Evolutionary conservation across 305 asterid species (phyloP).

Genomic region (Plantago coronopus): DNA sequence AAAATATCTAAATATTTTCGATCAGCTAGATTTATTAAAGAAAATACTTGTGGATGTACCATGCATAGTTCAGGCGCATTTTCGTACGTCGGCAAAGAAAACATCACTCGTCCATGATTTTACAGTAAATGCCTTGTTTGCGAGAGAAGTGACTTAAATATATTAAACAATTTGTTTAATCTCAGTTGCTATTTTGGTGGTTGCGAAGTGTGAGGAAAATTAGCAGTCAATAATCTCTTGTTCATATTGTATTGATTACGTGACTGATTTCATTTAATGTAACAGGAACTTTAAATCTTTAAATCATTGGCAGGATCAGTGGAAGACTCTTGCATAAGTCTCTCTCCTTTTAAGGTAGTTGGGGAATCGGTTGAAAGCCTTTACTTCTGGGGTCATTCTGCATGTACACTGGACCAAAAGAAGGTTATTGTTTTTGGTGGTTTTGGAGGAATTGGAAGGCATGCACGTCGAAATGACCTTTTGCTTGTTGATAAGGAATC

Average conservation of each 20-base stretch:
- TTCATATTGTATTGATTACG: constrained; percentile 49
- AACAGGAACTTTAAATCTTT: constrained; percentile 78
- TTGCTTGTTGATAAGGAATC: constrained; percentile 49
- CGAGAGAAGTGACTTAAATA: background rate
- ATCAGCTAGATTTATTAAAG: background rate
- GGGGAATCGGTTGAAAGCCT: constrained; percentile 88
- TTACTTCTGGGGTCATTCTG: constrained; percentile 91
- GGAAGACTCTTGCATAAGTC: constrained; percentile 33
- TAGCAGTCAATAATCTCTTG: constrained; percentile 26
- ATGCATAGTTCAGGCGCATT: background rate
- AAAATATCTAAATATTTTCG: too few species aligned
- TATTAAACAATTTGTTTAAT: background rate
- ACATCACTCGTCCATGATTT: background rate
- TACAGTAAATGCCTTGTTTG: background rate
- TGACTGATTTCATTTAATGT: constrained; percentile 65
- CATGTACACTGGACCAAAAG: constrained; percentile 50
- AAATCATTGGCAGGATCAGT: constrained; percentile 77
- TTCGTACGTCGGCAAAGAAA: background rate
- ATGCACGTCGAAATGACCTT: constrained; percentile 75
- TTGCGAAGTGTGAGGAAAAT: constrained; percentile 18
- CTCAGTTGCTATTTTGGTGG: constrained; percentile 20
- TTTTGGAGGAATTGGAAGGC: constrained; percentile 96
- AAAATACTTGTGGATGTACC: background rate
- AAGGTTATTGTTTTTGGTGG: constrained; percentile 79
- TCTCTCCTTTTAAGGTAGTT: constrained; percentile 41